Conservation (phyloP, 352 stramenopile species). For the Pythium aphanidermatum region DNA sequence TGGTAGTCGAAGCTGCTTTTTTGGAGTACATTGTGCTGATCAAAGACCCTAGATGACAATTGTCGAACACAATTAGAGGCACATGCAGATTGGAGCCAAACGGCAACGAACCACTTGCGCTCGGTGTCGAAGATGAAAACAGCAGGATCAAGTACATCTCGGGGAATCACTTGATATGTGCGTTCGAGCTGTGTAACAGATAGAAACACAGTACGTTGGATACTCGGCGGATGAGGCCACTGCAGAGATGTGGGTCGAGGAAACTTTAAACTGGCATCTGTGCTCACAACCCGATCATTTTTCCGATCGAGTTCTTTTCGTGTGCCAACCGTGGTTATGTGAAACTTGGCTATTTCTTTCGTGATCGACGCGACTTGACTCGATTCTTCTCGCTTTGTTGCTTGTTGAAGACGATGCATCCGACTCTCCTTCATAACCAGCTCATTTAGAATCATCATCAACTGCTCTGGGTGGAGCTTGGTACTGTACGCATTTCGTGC, state of each 20-base stretch:
- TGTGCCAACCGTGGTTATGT: slow-evolving; percentile 1
- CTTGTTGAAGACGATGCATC: slow-evolving; percentile 52
- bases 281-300: background rate
- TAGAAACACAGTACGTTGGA: slow-evolving; percentile 61
- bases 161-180: slow-evolving; percentile 51
- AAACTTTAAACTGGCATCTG: background rate
- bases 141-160: slow-evolving; percentile 55
- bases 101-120: slow-evolving; percentile 43
- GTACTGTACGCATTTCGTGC: slow-evolving; percentile 48
- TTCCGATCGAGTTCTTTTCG: background rate
- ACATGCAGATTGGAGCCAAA: too few species aligned
- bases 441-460: slow-evolving; percentile 60
- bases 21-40: slow-evolving; percentile 60
- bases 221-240: slow-evolving; percentile 51
- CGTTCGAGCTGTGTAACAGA: slow-evolving; percentile 59
- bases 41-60: slow-evolving; percentile 42
- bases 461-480: slow-evolving; percentile 59
- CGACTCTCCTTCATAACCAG: slow-evolving; percentile 59
- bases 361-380: slow-evolving; percentile 48
- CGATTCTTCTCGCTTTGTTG: slow-evolving; percentile 46
- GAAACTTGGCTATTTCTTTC: slow-evolving; percentile 34
- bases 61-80: background rate
- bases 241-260: slow-evolving; percentile 38
- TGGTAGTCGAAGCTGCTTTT: slow-evolving; percentile 63
- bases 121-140: slow-evolving; percentile 65